Evolutionary conservation across 768 basidiomycete species (phyloP), one percentile per base, ranked within the genome.

Genomic region (Lentinula guzmanii): DNA sequence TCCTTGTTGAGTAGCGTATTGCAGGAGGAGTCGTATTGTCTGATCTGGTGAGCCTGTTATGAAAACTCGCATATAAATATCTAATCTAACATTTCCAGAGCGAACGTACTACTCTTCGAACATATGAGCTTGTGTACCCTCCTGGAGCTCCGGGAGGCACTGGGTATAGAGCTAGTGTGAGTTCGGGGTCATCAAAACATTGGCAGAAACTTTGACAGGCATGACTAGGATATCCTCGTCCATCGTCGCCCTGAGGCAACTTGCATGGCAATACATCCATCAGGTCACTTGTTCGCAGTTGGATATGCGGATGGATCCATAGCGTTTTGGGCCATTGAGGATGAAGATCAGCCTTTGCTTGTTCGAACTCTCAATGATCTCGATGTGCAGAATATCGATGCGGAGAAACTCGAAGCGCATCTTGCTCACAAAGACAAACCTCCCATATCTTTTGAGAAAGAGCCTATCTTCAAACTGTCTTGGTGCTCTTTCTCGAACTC

Each of bases 231-330:
- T 56, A 76, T 93, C n/a, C 79, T 93, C 52, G 83, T 77, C 0
- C 88, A 88, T 70, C 82, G 93, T 0, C 78, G 82, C 43, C 84
- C 87, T 1, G 74, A 78, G n/a, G 89, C 90, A 6, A 92, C 89
- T 0, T 82, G 84, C 33, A 64, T 94, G 4, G 78, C 87, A 3
- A 77, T 93, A 64, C 86, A 94, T 69, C 91, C 92, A 5, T 76
- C 87, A 39, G 89, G 77, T 0, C 86, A 92, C 62, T 79, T 92
- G 62, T 88, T 96, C 62, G 90, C 83, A 21, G 87, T 85, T 11
- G 93, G 94, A 0, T 82, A 95, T 68, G 78, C 84, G 16, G 94
- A 96, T 70, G 93, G 94, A 7, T 86, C 84, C 55, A 80, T 96
- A 35, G 84, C 87, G 4, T 91, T 95, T 70, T 94, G 92, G 88